A percentile compares a stretch with the other conserved stretches of the same genome.
phyloP scores from a whole-genome alignment of 768 basidiomycete species.

The Mycena chlorophos region DNA sequence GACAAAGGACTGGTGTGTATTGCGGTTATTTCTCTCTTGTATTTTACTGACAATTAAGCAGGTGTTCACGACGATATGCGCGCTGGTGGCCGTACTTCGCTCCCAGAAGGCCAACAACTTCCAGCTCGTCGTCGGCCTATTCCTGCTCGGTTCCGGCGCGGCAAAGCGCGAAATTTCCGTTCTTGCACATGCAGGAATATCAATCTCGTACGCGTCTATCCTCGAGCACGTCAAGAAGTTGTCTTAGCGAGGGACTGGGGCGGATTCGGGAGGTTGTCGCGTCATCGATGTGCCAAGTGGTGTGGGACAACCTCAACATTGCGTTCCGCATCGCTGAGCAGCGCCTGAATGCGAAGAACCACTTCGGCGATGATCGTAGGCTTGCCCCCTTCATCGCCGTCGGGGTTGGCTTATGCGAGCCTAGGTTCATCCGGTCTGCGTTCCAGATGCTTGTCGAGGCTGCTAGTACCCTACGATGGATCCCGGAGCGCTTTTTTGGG shows the following conservation, averaged over 20 bases:
- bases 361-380: too few relatives aligned
- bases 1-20: slow-evolving; percentile 3
- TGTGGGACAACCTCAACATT: slow-evolving; percentile 36
- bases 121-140: slow-evolving; percentile 16
- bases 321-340: slow-evolving; percentile 27
- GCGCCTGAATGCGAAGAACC: slow-evolving; percentile 25
- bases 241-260: slow-evolving; percentile 2
- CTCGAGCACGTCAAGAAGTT: slow-evolving; percentile 6
- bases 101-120: slow-evolving; percentile 21
- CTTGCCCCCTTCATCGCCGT: too few relatives aligned
- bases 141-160: slow-evolving; percentile 18
- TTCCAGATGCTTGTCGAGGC: too few relatives aligned
- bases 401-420: too few relatives aligned
- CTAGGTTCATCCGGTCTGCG: too few relatives aligned
- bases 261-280: slow-evolving; percentile 20
- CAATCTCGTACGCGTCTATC: neutral
- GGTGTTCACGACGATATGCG: slow-evolving; percentile 20
- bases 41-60: too few relatives aligned
- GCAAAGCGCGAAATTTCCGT: slow-evolving; percentile 19
- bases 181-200: slow-evolving; percentile 17
- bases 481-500: too few relatives aligned
- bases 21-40: neutral
- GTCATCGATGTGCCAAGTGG: slow-evolving; percentile 16
- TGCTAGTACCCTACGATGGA: too few relatives aligned
- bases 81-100: slow-evolving; percentile 10